phyloP scores from a whole-genome alignment of 2,329 filamentous ascomycete genomes.

The Myriosclerotinia duriaeana region DNA sequence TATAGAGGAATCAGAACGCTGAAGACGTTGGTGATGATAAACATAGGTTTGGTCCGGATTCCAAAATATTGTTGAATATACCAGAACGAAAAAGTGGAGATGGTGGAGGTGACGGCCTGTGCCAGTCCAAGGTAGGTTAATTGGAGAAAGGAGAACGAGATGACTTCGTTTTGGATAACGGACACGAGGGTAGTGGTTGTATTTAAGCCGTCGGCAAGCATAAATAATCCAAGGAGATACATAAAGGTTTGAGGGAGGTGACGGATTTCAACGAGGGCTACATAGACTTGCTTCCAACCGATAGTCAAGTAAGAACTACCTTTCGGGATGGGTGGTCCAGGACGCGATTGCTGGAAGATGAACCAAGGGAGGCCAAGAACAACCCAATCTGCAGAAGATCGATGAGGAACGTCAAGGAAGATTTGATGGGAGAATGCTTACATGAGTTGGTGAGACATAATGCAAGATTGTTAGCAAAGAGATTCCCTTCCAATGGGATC shows the following conservation, averaged over 20 bases:
- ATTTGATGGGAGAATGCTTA: slow-evolving; percentile 32
- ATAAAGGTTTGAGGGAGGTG: slow-evolving; percentile 45
- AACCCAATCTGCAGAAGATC: slow-evolving; percentile 43
- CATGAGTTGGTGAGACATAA: slow-evolving; percentile 46
- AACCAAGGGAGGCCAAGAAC: slow-evolving; percentile 47
- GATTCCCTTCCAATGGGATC: slow-evolving; percentile 42
- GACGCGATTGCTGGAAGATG: slow-evolving; percentile 45
- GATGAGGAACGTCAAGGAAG: neutral
- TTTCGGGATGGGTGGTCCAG: slow-evolving; percentile 44
- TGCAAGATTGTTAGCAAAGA: slow-evolving; percentile 44
- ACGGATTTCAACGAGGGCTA: slow-evolving; percentile 43
- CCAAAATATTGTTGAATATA: slow-evolving; percentile 46
- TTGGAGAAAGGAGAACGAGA: slow-evolving; percentile 46
- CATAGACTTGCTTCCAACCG: slow-evolving; percentile 46
- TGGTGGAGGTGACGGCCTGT: slow-evolving; percentile 43
- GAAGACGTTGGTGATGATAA: slow-evolving; percentile 46
- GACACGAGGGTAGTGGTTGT: slow-evolving; percentile 44
- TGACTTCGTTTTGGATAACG: slow-evolving; percentile 45
- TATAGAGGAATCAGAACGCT: slow-evolving; percentile 45
- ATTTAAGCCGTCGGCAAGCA: slow-evolving; percentile 46
- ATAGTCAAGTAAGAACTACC: slow-evolving; percentile 45
- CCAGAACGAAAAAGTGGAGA: slow-evolving; percentile 46
- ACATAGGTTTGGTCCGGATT: slow-evolving; percentile 46
- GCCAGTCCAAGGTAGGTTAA: slow-evolving; percentile 45
- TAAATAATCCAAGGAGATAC: slow-evolving; percentile 46